Conservation (phyloP, 2,329 filamentous ascomycete species). For the Ilyonectria destructans region DNA sequence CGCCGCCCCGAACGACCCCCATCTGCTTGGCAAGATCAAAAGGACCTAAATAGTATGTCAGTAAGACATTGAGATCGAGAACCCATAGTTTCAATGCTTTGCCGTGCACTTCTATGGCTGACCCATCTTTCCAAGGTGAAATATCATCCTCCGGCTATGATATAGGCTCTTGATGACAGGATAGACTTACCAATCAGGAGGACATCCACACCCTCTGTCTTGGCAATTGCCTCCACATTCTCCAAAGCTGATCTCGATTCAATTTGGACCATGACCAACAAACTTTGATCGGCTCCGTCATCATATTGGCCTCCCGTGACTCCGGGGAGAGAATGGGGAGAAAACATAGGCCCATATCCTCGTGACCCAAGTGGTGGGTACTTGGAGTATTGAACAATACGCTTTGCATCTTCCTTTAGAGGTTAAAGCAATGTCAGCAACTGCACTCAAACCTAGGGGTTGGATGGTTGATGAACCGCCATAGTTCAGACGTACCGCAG, state of each 20-base stretch:
- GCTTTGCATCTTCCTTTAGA: slow-evolving; percentile 21
- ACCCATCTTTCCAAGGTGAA: too few relatives aligned
- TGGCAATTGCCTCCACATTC: slow-evolving; percentile 29
- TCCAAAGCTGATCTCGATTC: slow-evolving; percentile 28
- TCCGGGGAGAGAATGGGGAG: slow-evolving; percentile 19
- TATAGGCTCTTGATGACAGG: background rate
- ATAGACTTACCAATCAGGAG: slow-evolving; percentile 25
- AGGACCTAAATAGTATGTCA: slow-evolving; percentile 19
- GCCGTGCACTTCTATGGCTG: too few relatives aligned
- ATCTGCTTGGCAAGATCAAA: slow-evolving; percentile 30
- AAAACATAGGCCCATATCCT: slow-evolving; percentile 29
- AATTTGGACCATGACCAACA: slow-evolving; percentile 29
- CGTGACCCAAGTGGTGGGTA: slow-evolving; percentile 29
- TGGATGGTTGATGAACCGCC: too few relatives aligned
- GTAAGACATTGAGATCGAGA: background rate
- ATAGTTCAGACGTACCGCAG: slow-evolving; percentile 10
- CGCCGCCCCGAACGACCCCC: slow-evolving; percentile 25
- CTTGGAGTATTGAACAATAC: slow-evolving; percentile 29
- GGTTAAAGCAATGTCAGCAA: background rate
- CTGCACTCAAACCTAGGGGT: background rate
- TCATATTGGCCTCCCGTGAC: slow-evolving; percentile 23
- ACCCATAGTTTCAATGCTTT: too few relatives aligned
- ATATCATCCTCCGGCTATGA: too few relatives aligned
- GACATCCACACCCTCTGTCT: slow-evolving; percentile 22
- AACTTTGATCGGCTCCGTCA: slow-evolving; percentile 14